Base-by-base conservation (phyloP, 257 asterid genomes). In the Leptodermis oblonga region DNA sequence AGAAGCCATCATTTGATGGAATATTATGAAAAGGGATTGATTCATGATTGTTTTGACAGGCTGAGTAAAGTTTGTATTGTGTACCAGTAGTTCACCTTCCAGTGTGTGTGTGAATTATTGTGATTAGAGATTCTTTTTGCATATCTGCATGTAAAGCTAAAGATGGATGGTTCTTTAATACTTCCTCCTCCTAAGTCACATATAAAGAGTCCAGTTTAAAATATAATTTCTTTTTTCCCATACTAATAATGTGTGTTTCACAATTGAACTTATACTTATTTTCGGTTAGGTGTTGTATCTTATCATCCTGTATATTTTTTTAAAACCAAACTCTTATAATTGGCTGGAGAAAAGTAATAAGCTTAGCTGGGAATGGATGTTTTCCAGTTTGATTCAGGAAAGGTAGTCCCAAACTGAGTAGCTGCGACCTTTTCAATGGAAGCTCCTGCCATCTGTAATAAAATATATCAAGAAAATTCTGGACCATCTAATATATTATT, bases 401-500 rank as follows among this genome's bases (percentile, higher is more conserved):
- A 22, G 71, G 25, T 52, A 20, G 30, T 3, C 23, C 43, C 26
- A 14, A 33, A 30, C 25, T 1, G 42, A 22, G n/a, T n/a, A n/a
- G n/a, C n/a, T n/a, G n/a, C 26, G 23, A 10, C 73, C 34, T 66
- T 75, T 55, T 45, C 9, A 20, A 25, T 71, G 3, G 66, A 65
- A 64, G 43, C 59, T 64, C 37, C 67, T 54, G 7, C 39, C 22
- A 23, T 17, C 28, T 12, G n/a, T n/a, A 36, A 22, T 67, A 64
- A 67, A 22, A 39, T 62, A 39, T 28, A 13, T 61, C 63, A 22
- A 71, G 36, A 71, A 67, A 51, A 61, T 68, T 69, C 59, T 77
- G 62, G 53, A 68, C 81, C 81, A 26, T 68, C 55, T 11, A 72
- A 67, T 36, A 67, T 36, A 20, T 62, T 20, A 34, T 51, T 28